Base-by-base conservation (phyloP, 2,329 filamentous ascomycete genomes). In the Furcasterigmium sp. region DNA sequence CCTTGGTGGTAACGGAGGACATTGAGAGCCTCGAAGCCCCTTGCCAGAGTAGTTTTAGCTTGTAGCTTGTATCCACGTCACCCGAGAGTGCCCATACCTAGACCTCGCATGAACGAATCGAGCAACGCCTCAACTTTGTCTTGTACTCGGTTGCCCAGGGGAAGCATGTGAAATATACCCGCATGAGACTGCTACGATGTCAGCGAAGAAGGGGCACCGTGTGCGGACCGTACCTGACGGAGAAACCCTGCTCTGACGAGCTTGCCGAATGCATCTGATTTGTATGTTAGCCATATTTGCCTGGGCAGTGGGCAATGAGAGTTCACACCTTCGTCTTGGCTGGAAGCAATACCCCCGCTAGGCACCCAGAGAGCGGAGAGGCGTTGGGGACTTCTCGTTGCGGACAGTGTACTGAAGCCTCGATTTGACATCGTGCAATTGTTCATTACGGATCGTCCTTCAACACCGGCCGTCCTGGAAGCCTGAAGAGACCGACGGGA, bases 91-190 rank as follows among this genome's bases (percentile, higher is more conserved):
- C 20, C 9, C 19, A 18, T 63, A 85, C 85, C 84, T 52, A 93
- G 65, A 26, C 75, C 76, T 41, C 72, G 71, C 93, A 98, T 98
- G 59, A 96, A 82, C 58, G 85, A 87, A 59, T 96, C 91, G 52
- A 98, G 85, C 10, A 97, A 68, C 10, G 68, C 68, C 58, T 96
- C 90, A 23, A 97, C 70, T 62, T 97, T 98, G 41, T 89, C 79
- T 56, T 95, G 90, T 1, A 97, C 88, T 21, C 89, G 79, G 23
- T 89, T 73, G 0, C 93, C 93, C 0, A 98, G 68, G 0, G 93
- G 93, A 2, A 98, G 74, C 58, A 95, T 75, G 57, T 98, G 93
- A 55, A 96, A 98, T 28, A 97, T 81, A 21, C 93, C 93, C 8
- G 91, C 81, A 59, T 95, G 86, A 17, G 89, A 84, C 81, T 90